These are phyloP conservation scores for Lipomyces yamanashiensis DNA, from an alignment of 805 yeast genomes.

Conservation along the genomic window DNA sequence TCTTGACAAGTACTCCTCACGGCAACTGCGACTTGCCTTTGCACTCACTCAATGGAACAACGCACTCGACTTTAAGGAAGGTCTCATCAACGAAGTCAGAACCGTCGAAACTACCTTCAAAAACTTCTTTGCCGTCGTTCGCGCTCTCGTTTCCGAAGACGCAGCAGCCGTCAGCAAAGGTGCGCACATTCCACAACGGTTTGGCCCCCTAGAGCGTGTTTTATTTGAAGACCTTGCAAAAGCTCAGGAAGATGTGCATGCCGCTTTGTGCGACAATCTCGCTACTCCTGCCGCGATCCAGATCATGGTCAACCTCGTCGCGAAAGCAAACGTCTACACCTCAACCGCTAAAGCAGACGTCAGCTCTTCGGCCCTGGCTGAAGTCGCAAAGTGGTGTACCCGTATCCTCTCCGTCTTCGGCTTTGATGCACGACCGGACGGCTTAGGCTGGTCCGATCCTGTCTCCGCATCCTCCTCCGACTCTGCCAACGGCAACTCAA, in stretches of 20 bases:
- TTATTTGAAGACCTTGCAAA: slow-evolving; percentile 45
- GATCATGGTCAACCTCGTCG: slow-evolving; percentile 67
- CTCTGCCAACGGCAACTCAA: too few relatives aligned
- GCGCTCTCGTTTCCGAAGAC: slow-evolving; percentile 76
- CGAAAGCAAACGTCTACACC: slow-evolving; percentile 73
- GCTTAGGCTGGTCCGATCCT: slow-evolving; percentile 71
- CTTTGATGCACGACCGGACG: slow-evolving; percentile 54
- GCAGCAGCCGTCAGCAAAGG: slow-evolving; percentile 56
- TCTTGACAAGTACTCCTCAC: slow-evolving; percentile 64
- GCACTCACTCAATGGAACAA: slow-evolving; percentile 91
- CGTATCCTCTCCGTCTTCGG: slow-evolving; percentile 75
- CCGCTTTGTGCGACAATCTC: slow-evolving; percentile 86
- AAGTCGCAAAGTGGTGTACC: slow-evolving; percentile 70
- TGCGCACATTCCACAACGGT: slow-evolving; percentile 63
- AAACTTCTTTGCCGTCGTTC: slow-evolving; percentile 84
- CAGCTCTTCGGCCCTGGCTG: slow-evolving; percentile 48
- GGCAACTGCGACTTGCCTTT: slow-evolving; percentile 90
- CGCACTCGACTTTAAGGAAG: slow-evolving; percentile 88
- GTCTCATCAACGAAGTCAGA: slow-evolving; percentile 74
- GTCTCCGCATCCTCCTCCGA: not conserved
- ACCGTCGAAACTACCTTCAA: slow-evolving; percentile 73
- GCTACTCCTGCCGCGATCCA: slow-evolving; percentile 77
- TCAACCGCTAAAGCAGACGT: slow-evolving; percentile 63
- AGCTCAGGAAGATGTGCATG: slow-evolving; percentile 66
- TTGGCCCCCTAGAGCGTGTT: slow-evolving; percentile 44